Conservation (phyloP, 2,329 filamentous ascomycete species). For the Ophiostoma ulmi region DNA sequence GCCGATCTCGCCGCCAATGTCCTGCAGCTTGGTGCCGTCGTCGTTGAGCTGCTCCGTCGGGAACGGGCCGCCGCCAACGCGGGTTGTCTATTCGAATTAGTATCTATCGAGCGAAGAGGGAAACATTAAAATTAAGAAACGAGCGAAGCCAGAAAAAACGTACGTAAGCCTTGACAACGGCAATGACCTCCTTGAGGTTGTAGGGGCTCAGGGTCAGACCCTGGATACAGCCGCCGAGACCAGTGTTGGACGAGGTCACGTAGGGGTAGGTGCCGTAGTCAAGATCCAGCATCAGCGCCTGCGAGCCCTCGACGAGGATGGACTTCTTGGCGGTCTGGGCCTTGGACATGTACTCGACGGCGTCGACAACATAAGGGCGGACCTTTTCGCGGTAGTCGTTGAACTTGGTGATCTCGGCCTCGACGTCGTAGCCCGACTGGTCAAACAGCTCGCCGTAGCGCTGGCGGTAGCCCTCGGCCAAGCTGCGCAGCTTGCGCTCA, state of each 20-base stretch:
- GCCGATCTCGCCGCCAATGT: conserved; percentile 30
- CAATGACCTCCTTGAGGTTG: conserved; percentile 46
- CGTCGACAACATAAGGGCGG: conserved; percentile 60
- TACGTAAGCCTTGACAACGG: conserved; percentile 59
- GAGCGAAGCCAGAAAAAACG: background rate
- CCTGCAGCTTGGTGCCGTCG: conserved; percentile 38
- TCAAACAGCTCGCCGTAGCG: conserved; percentile 54
- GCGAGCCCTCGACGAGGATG: conserved; percentile 58
- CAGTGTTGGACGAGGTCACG: conserved; percentile 55
- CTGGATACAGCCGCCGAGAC: conserved; percentile 46
- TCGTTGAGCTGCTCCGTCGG: conserved; percentile 50
- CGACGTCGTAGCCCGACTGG: conserved; percentile 53
- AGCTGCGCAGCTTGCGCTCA: conserved; percentile 57
- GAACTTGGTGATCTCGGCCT: conserved; percentile 62
- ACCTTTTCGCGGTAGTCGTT: conserved; percentile 54
- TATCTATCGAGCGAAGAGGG: background rate
- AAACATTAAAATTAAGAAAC: too few species aligned
- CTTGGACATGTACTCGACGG: conserved; percentile 46
- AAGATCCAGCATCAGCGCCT: conserved; percentile 44
- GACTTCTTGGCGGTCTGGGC: conserved; percentile 49
- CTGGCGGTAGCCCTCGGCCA: conserved; percentile 61
- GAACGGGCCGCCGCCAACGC: conserved; percentile 55
- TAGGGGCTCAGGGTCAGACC: conserved; percentile 32
- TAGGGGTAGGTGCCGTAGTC: conserved; percentile 57
- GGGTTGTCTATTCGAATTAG: conserved; percentile 42